Base-by-base conservation (phyloP, 2,329 filamentous ascomycete species). In the Blastomyces gilchristii region DNA sequence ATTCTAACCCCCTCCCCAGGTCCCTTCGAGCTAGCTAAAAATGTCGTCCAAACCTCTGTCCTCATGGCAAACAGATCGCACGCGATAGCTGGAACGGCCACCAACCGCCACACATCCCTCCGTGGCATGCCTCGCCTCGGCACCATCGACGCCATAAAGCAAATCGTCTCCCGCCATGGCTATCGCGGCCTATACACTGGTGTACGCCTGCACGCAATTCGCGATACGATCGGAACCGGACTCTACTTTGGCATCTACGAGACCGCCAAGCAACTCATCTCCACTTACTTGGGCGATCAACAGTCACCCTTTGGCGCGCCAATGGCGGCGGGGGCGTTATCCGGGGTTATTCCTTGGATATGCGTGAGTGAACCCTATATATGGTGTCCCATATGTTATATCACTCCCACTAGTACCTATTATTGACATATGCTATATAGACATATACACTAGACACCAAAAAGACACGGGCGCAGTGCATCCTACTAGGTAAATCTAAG, bases 241-340 rank as follows among this genome's bases (percentile, higher is more conserved):
- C 67, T 80, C 54, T 80, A 80, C 63, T 80, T 80, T 64, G 72
- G 76, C 22, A 73, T 80, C 56, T 80, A 80, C 57, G 78, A 80
- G 66, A 78, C 77, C 2, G 75, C 77, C 18, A 80, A 80, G 68
- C 77, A 80, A 65, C 65, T 78, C 6, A 73, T 77, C 16, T 74
- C 75, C n/a, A 77, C 74, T 39, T 75, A 77, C 65, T 71, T 78
- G 56, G 77, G 77, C 1, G 71, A 73, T n/a, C 71, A 76, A 60
- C 76, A 75, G 58, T 76, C 74, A 49, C 75, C 76, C 0, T 75
- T 78, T 31, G 77, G 77, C 16, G 75, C 76, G 18, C 73, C 78
- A 16, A 73, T 77, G 69, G 73, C 78, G 63, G 78, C 78, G 1
- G 78, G 78, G 41, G 78, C 76, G 1, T 71, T 79, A 49, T 79